Conservation (phyloP, 148 eudicot genomes). For the Cornus florida region DNA sequence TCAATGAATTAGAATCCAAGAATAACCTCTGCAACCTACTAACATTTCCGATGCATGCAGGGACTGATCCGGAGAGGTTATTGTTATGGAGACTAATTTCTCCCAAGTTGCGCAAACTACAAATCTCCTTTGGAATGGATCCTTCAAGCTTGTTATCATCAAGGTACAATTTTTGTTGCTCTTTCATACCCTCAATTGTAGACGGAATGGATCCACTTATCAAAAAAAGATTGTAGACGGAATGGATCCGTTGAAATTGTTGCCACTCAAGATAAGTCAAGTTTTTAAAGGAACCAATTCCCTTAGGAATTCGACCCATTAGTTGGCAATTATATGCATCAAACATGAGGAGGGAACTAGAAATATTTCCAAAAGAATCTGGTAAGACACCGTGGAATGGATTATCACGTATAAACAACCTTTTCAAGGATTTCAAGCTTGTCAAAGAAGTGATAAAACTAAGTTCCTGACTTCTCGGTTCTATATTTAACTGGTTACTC, state of each 20-base stretch:
- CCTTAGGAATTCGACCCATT: slow-evolving; percentile 8
- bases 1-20: no score
- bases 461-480: slow-evolving; percentile 1
- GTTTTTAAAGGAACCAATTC: slow-evolving; percentile 10
- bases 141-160: no score
- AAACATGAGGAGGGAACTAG: slow-evolving; percentile 4
- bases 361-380: slow-evolving; percentile 8
- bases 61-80: no score
- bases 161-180: no score
- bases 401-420: neutral
- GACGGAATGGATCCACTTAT: no score
- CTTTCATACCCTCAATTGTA: no score
- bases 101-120: no score
- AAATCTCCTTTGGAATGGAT: no score
- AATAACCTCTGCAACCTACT: no score
- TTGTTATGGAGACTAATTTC: no score
- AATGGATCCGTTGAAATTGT: slow-evolving; percentile 6
- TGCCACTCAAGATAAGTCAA: neutral
- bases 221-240: slow-evolving; percentile 1
- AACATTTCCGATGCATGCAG: no score
- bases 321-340: neutral
- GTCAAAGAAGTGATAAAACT: neutral
- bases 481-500: no score
- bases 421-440: neutral
- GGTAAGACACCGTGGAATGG: slow-evolving; percentile 6